A percentile compares a stretch with the other conserved stretches of the same genome.
phyloP scores from a whole-genome alignment of 108 stramenopile species.

The Fistulifera pelliculosa region DNA sequence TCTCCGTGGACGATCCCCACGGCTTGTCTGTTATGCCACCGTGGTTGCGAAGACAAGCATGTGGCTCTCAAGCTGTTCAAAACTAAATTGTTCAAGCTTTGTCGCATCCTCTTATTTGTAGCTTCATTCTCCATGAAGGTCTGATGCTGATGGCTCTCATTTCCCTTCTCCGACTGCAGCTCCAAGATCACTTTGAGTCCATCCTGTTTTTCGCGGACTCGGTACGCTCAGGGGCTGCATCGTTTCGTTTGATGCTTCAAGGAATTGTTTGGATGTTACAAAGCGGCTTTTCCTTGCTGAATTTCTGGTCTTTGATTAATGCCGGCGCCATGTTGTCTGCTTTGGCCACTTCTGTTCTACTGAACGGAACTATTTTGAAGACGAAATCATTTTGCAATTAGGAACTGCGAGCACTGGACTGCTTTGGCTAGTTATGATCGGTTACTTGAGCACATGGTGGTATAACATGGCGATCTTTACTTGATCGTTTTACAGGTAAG shows the following conservation, averaged over 20 bases:
- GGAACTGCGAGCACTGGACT: slow-evolving; percentile 24
- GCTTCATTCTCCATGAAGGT: slow-evolving; percentile 20
- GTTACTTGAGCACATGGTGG: slow-evolving; percentile 28
- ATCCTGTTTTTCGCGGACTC: too few species aligned
- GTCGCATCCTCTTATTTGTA: slow-evolving; percentile 13
- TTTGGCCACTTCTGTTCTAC: slow-evolving; percentile 8
- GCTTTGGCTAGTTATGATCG: slow-evolving; percentile 30
- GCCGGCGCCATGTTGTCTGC: slow-evolving; percentile 15
- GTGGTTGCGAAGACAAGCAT: slow-evolving; percentile 36
- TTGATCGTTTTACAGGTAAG: slow-evolving; percentile 6
- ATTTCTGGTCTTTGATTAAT: slow-evolving; percentile 30
- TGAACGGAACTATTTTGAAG: slow-evolving; percentile 2
- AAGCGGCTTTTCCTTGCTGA: slow-evolving; percentile 10
- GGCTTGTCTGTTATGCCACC: slow-evolving; percentile 23
- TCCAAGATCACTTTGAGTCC: slow-evolving; percentile 9
- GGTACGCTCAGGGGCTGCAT: background rate
- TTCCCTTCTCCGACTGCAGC: slow-evolving; percentile 19
- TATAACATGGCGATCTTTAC: slow-evolving; percentile 35
- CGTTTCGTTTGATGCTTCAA: background rate
- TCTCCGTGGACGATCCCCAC: slow-evolving; percentile 15
- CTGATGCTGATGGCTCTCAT: slow-evolving; percentile 16
- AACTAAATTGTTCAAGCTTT: slow-evolving; percentile 25
- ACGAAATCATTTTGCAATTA: slow-evolving; percentile 8
- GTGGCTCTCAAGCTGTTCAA: slow-evolving; percentile 24
- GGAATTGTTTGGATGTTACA: slow-evolving; percentile 6